phyloP scores from a whole-genome alignment of 805 yeast genomes.

The Pichia sporocuriosa region DNA sequence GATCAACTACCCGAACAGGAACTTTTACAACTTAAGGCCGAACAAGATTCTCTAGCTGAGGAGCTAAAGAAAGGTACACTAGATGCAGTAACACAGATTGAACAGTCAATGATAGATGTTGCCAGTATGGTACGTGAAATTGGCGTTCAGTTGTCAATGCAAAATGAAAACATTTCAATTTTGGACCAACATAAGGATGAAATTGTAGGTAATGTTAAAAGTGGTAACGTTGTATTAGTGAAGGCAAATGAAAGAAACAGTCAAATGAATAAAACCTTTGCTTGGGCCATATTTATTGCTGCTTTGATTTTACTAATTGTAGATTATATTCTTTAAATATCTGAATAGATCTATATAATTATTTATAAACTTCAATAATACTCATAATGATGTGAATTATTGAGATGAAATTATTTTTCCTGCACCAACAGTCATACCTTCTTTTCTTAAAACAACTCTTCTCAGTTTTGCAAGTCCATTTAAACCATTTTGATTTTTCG shows the following conservation, averaged over 20 bases:
- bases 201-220: slow-evolving; percentile 53
- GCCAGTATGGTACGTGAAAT: slow-evolving; percentile 69
- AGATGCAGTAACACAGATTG: slow-evolving; percentile 52
- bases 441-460: slow-evolving; percentile 61
- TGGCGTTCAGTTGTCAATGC: slow-evolving; percentile 63
- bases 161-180: slow-evolving; percentile 59
- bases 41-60: slow-evolving; percentile 48
- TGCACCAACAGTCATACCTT: slow-evolving; percentile 62
- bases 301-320: slow-evolving; percentile 51
- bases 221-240: slow-evolving; percentile 65
- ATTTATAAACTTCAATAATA: too few relatives aligned
- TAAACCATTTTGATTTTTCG: background rate
- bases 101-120: slow-evolving; percentile 62
- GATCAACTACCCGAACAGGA: slow-evolving; percentile 39
- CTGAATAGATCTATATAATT: too few relatives aligned
- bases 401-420: slow-evolving; percentile 19
- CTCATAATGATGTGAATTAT: slow-evolving; percentile 9
- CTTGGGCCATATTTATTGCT: slow-evolving; percentile 45
- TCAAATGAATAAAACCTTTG: slow-evolving; percentile 49
- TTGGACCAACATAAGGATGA: slow-evolving; percentile 63
- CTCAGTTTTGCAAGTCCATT: slow-evolving; percentile 35
- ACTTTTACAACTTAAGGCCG: slow-evolving; percentile 48
- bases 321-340: slow-evolving; percentile 42
- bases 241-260: slow-evolving; percentile 65
- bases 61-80: slow-evolving; percentile 53